These are phyloP conservation scores for Alternaria postmessia DNA, from an alignment of 2,329 filamentous ascomycete genomes.

Conservation along the genomic window DNA sequence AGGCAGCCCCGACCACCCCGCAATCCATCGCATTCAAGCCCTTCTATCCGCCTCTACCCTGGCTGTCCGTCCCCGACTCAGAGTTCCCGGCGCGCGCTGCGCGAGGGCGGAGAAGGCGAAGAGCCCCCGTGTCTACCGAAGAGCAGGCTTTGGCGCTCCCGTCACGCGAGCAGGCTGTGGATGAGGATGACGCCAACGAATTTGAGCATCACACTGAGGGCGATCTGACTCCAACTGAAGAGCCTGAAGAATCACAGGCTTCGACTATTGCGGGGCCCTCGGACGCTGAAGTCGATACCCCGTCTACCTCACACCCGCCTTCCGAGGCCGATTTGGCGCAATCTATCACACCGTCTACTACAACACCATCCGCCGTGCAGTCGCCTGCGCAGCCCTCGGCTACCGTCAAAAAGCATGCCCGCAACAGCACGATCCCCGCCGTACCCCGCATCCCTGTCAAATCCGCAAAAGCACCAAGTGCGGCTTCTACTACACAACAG, in stretches of 20 bases:
- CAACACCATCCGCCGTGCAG: slow-evolving; percentile 58
- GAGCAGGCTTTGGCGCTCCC: slow-evolving; percentile 61
- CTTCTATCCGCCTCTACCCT: slow-evolving; percentile 64
- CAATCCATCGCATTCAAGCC: slow-evolving; percentile 50
- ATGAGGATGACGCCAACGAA: slow-evolving; percentile 17
- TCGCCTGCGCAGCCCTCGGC: slow-evolving; percentile 45
- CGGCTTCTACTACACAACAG: slow-evolving; percentile 47
- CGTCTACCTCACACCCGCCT: slow-evolving; percentile 65
- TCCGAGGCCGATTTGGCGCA: slow-evolving; percentile 65
- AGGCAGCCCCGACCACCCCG: slow-evolving; percentile 24
- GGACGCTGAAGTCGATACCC: slow-evolving; percentile 62
- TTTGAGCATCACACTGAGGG: slow-evolving; percentile 27
- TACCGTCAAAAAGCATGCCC: slow-evolving; percentile 47
- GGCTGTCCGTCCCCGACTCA: slow-evolving; percentile 65
- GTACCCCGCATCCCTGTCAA: slow-evolving; percentile 63
- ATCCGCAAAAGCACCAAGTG: slow-evolving; percentile 50
- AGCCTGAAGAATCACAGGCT: slow-evolving; percentile 51
- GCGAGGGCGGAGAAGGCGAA: slow-evolving; percentile 55
- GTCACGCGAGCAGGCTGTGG: slow-evolving; percentile 51
- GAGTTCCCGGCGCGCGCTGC: slow-evolving; percentile 63
- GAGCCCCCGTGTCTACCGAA: slow-evolving; percentile 49
- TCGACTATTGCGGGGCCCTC: slow-evolving; percentile 56
- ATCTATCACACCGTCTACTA: slow-evolving; percentile 63
- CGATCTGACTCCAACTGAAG: slow-evolving; percentile 53
- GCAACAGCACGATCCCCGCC: slow-evolving; percentile 56